Evolutionary conservation across 1,139 yeast genomes (phyloP), one percentile per base, ranked within the genome.

Genomic region (Pichia sp.): DNA sequence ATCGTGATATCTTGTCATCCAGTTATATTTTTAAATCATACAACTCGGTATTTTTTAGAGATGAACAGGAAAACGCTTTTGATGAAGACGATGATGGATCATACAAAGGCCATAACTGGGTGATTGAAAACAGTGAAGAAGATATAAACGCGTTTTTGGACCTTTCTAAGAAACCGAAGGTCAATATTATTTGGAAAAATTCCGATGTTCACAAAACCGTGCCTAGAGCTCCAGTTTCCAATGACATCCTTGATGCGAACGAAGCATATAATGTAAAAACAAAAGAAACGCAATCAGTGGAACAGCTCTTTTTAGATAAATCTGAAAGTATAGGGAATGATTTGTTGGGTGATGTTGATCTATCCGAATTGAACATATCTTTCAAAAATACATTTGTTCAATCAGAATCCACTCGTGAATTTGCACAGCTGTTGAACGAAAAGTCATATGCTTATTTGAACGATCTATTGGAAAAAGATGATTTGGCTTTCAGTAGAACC

Each of bases 401-500:
- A 23, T 41, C 45, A 5, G 43, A 39, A 23, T 38, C 43, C 4
- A 28, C 38, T 2, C 27, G 35, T 40, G 41, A 32, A 8, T 27
- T 42, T 5, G 39, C 16, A 27, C 34, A 40, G 23, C 41, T 60
- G 8, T 29, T 56, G 8, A 46, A 49, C 23, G 62, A 59, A 39
- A 57, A 55, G n/a, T 57, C 64, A 9, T 61, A 52, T 44, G 54
- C 54, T 0, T 61, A 61, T 44, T 43, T 61, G 8, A 61, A 56
- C 28, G 56, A 56, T 4, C 44, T 57, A 8, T 39, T 60, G 3
- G 45, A 52, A 3, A 61, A 56, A 10, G 33, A 31, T 10, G 36
- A 34, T 34, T 23, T n/a, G 6, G 11, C 33, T 31, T 48, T 48
- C 38, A 16, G 23, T 16, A 16, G 23, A 16, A 16, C 23, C 23